These are phyloP conservation scores for Lecanicillium sp. DNA, from an alignment of 2,329 filamentous ascomycete species.

Conservation along the genomic window DNA sequence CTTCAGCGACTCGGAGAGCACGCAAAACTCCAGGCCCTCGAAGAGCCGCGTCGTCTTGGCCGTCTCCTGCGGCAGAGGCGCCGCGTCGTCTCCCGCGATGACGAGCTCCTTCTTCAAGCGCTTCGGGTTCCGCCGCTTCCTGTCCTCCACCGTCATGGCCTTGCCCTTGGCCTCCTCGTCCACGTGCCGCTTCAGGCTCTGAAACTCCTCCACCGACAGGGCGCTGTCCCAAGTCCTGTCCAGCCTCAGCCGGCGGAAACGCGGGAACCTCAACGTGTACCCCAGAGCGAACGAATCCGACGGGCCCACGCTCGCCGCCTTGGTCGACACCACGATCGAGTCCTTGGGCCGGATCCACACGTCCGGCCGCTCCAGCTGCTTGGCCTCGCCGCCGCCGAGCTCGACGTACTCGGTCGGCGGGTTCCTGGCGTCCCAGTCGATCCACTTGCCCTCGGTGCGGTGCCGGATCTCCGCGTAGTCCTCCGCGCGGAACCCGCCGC, in stretches of 20 bases:
- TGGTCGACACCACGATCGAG: conserved; percentile 81
- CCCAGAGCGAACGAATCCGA: conserved; percentile 74
- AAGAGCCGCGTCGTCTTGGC: conserved; percentile 59
- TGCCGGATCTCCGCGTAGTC: conserved; percentile 83
- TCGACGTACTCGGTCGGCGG: conserved; percentile 76
- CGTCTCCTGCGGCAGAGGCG: conserved; percentile 41
- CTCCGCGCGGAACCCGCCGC: conserved; percentile 79
- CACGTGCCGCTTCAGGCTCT: conserved; percentile 60
- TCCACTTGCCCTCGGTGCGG: conserved; percentile 87
- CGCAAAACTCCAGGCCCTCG: conserved; percentile 69
- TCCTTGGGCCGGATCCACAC: conserved; percentile 89
- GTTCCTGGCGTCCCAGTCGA: conserved; percentile 69
- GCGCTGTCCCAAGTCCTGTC: conserved; percentile 82
- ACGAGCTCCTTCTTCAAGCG: conserved; percentile 62
- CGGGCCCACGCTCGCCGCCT: conserved; percentile 70
- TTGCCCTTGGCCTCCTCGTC: conserved; percentile 69
- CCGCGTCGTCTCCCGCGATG: conserved; percentile 62
- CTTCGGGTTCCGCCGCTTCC: conserved; percentile 47
- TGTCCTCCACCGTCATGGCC: conserved; percentile 70
- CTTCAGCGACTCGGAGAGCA: conserved; percentile 68
- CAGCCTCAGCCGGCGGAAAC: conserved; percentile 74
- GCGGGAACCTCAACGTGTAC: conserved; percentile 81
- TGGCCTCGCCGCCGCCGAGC: conserved; percentile 66
- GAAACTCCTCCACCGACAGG: conserved; percentile 71
- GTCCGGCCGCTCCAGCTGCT: conserved; percentile 73